Base-by-base conservation (phyloP, 163 green algal genomes). In the Chloromonas sp. region DNA sequence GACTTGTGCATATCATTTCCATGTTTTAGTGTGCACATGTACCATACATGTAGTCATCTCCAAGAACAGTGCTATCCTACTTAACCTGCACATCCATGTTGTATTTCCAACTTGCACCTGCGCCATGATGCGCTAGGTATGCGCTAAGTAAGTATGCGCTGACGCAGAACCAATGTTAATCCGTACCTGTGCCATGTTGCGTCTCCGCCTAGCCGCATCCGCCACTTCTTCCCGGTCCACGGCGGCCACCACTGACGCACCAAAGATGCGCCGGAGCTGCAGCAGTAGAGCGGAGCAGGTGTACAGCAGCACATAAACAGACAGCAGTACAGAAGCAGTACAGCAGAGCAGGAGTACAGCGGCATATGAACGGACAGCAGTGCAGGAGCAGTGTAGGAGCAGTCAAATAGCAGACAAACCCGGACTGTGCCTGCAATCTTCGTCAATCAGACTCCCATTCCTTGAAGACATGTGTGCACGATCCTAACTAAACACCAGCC, bases 231-330 rank as follows among this genome's bases (percentile, higher is more conserved):
- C 62, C 0, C 89, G 81, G 82, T 94, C 90, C 82, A 92, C 92
- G 0, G 87, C 84, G 3, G 87, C 84, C 13, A 94, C 83, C 60
- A 94, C 90, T 62, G 88, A 87, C 0, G 92, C 86, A 0, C 92
- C 92, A 84, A 94, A 94, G 81, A 94, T 93, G 70, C 90, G 87
- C 5, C 91, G 87, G 76, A 94, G 86, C 90, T 93, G 83, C 13
- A 60, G 8, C 70, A 66, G 60, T 2, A 3, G 1, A 1, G 11
- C 15, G 61, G 81, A 60, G 66, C 60, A 71, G 1, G 8, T 58
- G 8, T 1, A 36, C 5, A n/a, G 60, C 5, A 13, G 60, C 15
- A 57, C 2, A 71, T 57, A 3, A 57, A 57, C 71, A 15, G 62
- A 8, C 61, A 66, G 78, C 3, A 14, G 36, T 66, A 58, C 14